Evolutionary conservation across 2,329 filamentous ascomycete genomes (phyloP).

Genomic region (Thermoascus crustaceus): DNA sequence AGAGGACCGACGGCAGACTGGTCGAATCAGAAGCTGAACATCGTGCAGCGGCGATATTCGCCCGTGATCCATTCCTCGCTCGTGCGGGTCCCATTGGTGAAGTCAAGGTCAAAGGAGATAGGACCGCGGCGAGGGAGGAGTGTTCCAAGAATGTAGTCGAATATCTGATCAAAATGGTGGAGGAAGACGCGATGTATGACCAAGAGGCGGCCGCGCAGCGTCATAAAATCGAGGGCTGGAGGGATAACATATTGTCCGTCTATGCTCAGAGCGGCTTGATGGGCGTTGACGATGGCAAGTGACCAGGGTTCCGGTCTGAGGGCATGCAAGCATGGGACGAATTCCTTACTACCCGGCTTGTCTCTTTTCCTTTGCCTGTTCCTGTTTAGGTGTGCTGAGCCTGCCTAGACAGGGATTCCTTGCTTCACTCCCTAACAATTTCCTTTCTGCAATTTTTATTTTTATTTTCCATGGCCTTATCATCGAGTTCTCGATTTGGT

Average conservation of each 20-base stretch:
- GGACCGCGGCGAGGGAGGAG: slow-evolving; percentile 9
- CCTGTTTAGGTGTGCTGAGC: too few species aligned
- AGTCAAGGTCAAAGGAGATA: slow-evolving; percentile 7
- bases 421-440: too few species aligned
- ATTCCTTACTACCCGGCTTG: too few species aligned
- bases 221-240: slow-evolving; percentile 2
- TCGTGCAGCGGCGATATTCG: slow-evolving; percentile 16
- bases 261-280: background rate
- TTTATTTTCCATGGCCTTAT: too few species aligned
- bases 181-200: slow-evolving; percentile 17
- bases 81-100: slow-evolving; percentile 22
- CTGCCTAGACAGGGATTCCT: too few species aligned
- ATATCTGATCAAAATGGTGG: slow-evolving; percentile 21
- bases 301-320: too few species aligned
- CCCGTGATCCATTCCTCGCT: slow-evolving; percentile 19
- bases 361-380: too few species aligned
- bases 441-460: too few species aligned
- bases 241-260: background rate
- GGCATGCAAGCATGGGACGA: too few species aligned
- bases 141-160: slow-evolving; percentile 20
- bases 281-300: background rate
- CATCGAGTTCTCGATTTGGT: too few species aligned
- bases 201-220: slow-evolving; percentile 5
- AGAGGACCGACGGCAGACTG: slow-evolving; percentile 6
- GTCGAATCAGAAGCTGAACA: slow-evolving; percentile 11